These are phyloP conservation scores for Ceratocystis cubensis DNA, from an alignment of 2,329 filamentous ascomycete genomes.

Conservation along the genomic window DNA sequence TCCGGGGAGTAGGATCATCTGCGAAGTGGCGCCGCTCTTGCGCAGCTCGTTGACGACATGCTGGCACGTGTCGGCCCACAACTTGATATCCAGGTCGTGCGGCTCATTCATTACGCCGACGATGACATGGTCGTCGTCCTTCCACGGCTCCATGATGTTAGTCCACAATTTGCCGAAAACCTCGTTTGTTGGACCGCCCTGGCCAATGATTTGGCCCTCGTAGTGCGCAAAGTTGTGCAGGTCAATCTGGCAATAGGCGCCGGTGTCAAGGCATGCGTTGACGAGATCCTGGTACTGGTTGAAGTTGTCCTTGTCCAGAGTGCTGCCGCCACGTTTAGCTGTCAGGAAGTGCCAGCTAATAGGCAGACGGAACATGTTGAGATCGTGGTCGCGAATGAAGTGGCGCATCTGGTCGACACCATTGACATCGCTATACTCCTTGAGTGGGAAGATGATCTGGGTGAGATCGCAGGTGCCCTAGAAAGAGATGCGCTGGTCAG, in stretches of 20 bases:
- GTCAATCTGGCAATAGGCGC: slow-evolving; percentile 48
- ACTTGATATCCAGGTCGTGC: slow-evolving; percentile 43
- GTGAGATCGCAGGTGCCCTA: slow-evolving; percentile 29
- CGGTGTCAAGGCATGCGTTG: slow-evolving; percentile 43
- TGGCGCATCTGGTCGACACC: slow-evolving; percentile 44
- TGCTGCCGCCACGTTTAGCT: slow-evolving; percentile 38
- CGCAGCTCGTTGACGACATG: slow-evolving; percentile 53
- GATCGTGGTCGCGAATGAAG: slow-evolving; percentile 38
- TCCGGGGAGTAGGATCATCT: slow-evolving; percentile 53
- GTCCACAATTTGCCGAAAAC: slow-evolving; percentile 48
- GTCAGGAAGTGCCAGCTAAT: slow-evolving; percentile 47
- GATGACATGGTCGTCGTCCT: slow-evolving; percentile 38
- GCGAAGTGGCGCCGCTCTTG: slow-evolving; percentile 45
- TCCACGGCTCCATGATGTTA: slow-evolving; percentile 47
- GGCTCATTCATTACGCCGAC: slow-evolving; percentile 63
- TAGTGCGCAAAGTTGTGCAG: slow-evolving; percentile 48
- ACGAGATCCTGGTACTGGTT: slow-evolving; percentile 43
- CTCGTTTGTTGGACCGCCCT: slow-evolving; percentile 49
- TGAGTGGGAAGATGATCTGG: slow-evolving; percentile 28
- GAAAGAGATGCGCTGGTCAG: neutral
- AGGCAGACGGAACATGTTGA: slow-evolving; percentile 45
- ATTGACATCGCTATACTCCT: slow-evolving; percentile 25
- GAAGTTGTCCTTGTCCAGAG: slow-evolving; percentile 37
- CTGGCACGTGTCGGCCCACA: slow-evolving; percentile 50
- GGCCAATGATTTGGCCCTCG: slow-evolving; percentile 50